These are phyloP conservation scores for Aspergillus fijiensis DNA, from an alignment of 2,329 filamentous ascomycete genomes.

Conservation along the genomic window DNA sequence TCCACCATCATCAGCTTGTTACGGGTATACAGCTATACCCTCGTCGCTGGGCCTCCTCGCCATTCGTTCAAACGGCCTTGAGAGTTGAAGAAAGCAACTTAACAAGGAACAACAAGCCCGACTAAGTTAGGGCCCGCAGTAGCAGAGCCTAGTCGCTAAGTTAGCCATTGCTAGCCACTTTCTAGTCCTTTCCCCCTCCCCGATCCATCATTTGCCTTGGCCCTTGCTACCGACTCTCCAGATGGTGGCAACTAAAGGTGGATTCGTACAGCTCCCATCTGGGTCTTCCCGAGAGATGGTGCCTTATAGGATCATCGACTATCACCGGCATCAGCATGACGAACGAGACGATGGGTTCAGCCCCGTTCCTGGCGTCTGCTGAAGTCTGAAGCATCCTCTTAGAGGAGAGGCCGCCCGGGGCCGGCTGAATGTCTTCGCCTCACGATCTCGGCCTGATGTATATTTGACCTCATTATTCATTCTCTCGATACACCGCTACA, in stretches of 20 bases:
- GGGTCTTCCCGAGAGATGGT: neutral
- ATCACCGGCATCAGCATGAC: neutral
- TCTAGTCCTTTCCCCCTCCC: neutral
- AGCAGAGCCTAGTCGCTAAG: neutral
- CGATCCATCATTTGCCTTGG: neutral
- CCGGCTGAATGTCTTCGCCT: neutral
- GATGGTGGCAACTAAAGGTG: neutral
- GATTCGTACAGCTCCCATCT: neutral
- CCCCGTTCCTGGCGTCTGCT: neutral
- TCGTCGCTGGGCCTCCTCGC: neutral
- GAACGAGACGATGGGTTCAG: neutral
- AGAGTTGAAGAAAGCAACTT: neutral
- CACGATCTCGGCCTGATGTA: slow-evolving; percentile 4
- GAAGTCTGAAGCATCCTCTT: neutral
- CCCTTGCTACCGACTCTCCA: neutral
- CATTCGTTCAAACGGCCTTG: neutral
- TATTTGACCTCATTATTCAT: slow-evolving; percentile 3
- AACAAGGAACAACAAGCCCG: neutral
- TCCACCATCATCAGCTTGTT: neutral
- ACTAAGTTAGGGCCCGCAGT: neutral
- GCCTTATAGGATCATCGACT: neutral
- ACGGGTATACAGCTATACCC: neutral
- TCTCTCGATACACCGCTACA: slow-evolving; percentile 4
- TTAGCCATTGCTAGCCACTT: neutral
- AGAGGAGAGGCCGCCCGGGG: neutral